Percentiles rank a stretch among this genome's conserved stretches.
Conservation (phyloP, 2,329 filamentous ascomycete genomes). For the Emergomyces africanus region DNA sequence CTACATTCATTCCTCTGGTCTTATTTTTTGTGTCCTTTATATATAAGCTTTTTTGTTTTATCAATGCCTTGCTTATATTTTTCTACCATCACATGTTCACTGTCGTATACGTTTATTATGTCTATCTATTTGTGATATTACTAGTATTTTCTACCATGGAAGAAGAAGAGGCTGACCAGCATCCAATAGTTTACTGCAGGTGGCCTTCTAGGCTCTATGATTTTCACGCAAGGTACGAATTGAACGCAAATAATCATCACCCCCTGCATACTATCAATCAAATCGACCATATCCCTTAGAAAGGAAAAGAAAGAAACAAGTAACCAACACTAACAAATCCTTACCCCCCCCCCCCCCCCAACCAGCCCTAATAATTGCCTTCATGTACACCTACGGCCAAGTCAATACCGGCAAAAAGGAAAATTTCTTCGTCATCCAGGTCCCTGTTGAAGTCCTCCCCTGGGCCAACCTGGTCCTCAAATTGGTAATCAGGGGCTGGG, state of each 20-base stretch:
- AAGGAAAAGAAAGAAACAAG: neutral
- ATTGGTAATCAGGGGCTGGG: constrained; percentile 52
- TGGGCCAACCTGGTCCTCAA: constrained; percentile 65
- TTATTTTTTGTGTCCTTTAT: constrained; percentile 7
- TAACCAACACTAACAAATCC: constrained; percentile 31
- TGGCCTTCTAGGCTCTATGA: constrained; percentile 17
- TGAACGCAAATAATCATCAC: neutral
- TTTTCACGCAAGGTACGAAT: constrained; percentile 28
- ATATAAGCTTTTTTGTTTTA: neutral
- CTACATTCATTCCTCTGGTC: constrained; percentile 44
- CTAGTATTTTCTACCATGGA: neutral
- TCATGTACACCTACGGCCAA: constrained; percentile 74
- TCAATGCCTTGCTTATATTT: neutral
- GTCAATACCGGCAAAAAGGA: constrained; percentile 68
- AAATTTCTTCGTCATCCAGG: constrained; percentile 68
- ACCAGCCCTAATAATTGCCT: constrained; percentile 59
- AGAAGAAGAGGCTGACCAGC: constrained; percentile 18
- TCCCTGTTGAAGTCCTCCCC: constrained; percentile 71
- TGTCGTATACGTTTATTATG: too few relatives aligned
- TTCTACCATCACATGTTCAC: neutral
- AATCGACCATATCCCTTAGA: neutral
- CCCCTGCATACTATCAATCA: neutral
- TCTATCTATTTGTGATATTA: constrained; percentile 2
- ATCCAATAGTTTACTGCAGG: constrained; percentile 30
- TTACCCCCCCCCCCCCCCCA: constrained; percentile 25